Evolutionary conservation across 768 basidiomycete genomes (phyloP), one percentile per base, ranked within the genome.

Genomic region (Melanogaster broomeanus): DNA sequence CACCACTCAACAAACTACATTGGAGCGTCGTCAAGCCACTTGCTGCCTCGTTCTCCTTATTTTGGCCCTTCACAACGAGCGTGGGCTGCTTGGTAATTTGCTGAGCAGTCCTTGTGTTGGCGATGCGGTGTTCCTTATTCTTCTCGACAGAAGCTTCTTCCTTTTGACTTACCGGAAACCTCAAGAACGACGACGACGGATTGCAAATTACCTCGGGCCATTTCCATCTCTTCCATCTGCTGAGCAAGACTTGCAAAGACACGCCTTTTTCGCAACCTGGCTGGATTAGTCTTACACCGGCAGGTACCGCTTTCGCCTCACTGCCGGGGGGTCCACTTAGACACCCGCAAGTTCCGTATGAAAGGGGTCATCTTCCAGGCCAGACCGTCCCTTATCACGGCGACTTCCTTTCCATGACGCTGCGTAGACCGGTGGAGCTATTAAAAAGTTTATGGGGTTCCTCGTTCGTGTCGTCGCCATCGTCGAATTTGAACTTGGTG

Each of bases 21-120:
- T 30, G 51, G 47, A 37, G 8, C 52, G 30, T 42, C 19, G 34
- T 56, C 35, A 40, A 28, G 42, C 48, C 25, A 3, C 38, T 40
- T 40, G 38, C 35, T 33, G 48, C 2, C 19, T 27, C 39, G 35
- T 63, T 63, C 44, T 64, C 64, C 34, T 66, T 57, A 21, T 42
- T 42, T 42, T 39, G 48, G 25, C 44, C 27, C 11, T 38, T 57
- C 30, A 43, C n/a, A n/a, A n/a, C n/a, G n/a, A n/a, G n/a, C n/a
- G n/a, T n/a, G 24, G 42, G 24, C 16, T 44, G 45, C 25, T 30
- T 28, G 43, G 61, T 52, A 10, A 50, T 18, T 49, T 45, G 45
- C 48, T 41, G 60, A 39, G 4, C n/a, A 35, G 10, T 19, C 24
- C 49, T 55, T 7, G 30, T 25, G 15, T 15, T 27, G 21, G 52